Conservation (phyloP, 78 protist species). For the slime mould (Dictyostelium discoideum) region DNA sequence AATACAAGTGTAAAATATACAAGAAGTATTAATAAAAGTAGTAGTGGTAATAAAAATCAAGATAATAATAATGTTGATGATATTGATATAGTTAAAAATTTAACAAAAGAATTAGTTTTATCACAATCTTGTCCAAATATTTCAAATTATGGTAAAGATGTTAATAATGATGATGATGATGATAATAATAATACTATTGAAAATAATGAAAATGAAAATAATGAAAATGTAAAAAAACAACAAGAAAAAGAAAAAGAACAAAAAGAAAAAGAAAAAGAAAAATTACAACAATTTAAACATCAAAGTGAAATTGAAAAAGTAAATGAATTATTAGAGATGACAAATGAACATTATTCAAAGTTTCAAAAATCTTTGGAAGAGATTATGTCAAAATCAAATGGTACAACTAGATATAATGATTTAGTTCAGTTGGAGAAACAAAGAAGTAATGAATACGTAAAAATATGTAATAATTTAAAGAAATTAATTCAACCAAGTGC, state of each 20-base stretch:
- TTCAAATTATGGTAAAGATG: not conserved
- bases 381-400: constrained; percentile 6
- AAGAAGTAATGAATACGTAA: constrained; percentile 58
- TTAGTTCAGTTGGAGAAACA: constrained; percentile 38
- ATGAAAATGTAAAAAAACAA: not conserved
- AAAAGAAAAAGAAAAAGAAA: not conserved
- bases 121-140: constrained; percentile 62
- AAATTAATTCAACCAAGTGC: constrained; percentile 34
- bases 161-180: not conserved
- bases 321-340: constrained; percentile 16
- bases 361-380: constrained; percentile 39
- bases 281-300: not conserved
- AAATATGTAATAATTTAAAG: constrained; percentile 62
- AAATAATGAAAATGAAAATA: not conserved
- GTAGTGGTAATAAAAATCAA: not conserved
- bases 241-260: not conserved
- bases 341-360: constrained; percentile 25
- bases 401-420: constrained; percentile 40
- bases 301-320: constrained; percentile 23
- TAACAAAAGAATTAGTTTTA: not conserved
- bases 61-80: not conserved
- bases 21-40: not conserved
- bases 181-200: no score
- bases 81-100: not conserved
- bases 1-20: not conserved